Conservation (phyloP, 1,284 basidiomycete genomes). For the Ganoderma lingzhi region DNA sequence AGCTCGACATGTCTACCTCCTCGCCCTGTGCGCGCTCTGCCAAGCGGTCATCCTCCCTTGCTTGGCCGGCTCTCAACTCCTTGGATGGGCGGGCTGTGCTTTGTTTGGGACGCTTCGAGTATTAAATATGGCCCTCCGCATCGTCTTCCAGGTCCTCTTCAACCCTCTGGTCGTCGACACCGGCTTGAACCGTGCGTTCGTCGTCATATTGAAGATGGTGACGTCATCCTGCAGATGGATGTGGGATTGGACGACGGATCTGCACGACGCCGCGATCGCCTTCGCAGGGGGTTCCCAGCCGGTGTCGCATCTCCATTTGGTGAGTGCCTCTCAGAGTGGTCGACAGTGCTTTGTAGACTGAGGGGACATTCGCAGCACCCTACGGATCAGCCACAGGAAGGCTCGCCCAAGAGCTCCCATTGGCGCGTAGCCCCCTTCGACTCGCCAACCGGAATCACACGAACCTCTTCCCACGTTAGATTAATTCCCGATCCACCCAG, state of each 20-base stretch:
- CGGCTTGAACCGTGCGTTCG: neutral
- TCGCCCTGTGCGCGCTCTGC: neutral
- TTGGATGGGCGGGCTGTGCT: neutral
- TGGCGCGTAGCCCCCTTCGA: neutral
- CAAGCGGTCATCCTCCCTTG: neutral
- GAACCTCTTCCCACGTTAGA: neutral
- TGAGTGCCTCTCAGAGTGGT: neutral
- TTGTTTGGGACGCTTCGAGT: neutral
- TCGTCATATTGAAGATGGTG: neutral
- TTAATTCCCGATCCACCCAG: neutral
- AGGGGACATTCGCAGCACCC: neutral
- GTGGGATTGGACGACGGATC: neutral
- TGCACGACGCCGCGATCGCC: neutral
- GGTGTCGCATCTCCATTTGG: neutral
- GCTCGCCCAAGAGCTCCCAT: neutral
- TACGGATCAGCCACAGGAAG: neutral
- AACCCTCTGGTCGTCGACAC: neutral
- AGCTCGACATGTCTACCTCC: neutral
- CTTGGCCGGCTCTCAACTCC: neutral
- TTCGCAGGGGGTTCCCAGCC: neutral
- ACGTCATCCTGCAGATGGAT: neutral
- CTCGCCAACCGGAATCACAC: neutral
- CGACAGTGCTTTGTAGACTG: neutral
- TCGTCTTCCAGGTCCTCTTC: neutral
- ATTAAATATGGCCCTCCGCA: neutral